Conservation (phyloP, 1,284 basidiomycete species). For the Trichosporon ovoides region DNA sequence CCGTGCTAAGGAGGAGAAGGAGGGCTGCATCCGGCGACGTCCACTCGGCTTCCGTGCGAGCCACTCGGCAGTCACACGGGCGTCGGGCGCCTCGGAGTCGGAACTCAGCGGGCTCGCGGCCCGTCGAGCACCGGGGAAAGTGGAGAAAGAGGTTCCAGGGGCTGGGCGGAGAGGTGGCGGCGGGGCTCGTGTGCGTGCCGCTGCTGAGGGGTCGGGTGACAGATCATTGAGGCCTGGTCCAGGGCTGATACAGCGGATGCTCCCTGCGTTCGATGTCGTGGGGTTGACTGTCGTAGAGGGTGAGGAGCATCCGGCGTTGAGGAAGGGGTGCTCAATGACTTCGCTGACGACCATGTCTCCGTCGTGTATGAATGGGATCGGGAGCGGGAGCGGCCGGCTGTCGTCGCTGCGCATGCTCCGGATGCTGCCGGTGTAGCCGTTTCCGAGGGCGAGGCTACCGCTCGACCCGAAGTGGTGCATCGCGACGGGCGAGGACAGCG, state of each 20-base stretch:
- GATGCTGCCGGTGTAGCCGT: neutral
- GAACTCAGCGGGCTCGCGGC: neutral
- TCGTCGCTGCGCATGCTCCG: neutral
- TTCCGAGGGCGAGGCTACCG: neutral
- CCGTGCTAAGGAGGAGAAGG: neutral
- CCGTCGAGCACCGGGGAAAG: neutral
- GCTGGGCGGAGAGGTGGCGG: neutral
- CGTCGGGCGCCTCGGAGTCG: neutral
- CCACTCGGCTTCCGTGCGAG: constrained; percentile 16
- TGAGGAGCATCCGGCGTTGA: neutral
- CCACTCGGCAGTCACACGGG: constrained; percentile 16
- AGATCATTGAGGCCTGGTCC: too few species aligned
- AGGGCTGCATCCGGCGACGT: neutral
- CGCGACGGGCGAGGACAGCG: neutral
- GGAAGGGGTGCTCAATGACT: constrained; percentile 1
- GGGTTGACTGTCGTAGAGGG: neutral
- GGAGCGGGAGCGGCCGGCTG: neutral
- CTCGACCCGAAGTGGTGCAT: neutral
- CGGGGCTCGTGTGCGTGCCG: neutral
- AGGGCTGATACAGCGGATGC: neutral
- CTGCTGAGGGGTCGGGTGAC: neutral
- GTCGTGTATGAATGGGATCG: neutral
- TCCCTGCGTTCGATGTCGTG: neutral
- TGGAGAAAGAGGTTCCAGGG: neutral
- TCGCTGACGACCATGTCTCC: constrained; percentile 3